Evolutionary conservation across 164 flowering plant species (phyloP).

Genomic region (Santalum album): DNA sequence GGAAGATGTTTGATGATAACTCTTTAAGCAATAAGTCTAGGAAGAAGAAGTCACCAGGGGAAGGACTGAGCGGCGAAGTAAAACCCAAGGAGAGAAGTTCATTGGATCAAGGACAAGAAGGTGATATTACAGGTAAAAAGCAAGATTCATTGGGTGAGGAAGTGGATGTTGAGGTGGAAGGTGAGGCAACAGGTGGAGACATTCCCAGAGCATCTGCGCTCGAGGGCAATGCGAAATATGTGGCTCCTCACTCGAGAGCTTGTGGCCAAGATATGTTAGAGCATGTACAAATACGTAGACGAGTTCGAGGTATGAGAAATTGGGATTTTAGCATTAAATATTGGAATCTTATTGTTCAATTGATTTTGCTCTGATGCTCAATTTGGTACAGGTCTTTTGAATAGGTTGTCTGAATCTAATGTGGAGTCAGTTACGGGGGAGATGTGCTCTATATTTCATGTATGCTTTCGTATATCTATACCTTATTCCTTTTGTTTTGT

Average conservation of each 20-base stretch:
- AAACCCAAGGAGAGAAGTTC: conserved; percentile 22
- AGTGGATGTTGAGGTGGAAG: background rate
- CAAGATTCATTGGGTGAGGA: background rate
- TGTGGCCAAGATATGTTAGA: conserved; percentile 39
- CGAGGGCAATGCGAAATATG: conserved; percentile 33
- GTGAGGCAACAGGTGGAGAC: conserved; percentile 9
- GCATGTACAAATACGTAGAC: conserved; percentile 51
- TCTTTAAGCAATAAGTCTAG: conserved; percentile 21
- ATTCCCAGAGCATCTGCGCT: conserved; percentile 11
- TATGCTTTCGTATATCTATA: conserved; percentile 12
- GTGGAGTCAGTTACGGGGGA: conserved; percentile 75
- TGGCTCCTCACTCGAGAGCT: conserved; percentile 74
- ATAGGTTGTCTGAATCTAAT: conserved; percentile 81
- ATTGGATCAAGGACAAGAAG: conserved; percentile 16
- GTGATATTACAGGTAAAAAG: conserved; percentile 2
- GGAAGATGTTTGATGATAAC: conserved; percentile 5
- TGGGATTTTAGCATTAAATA: background rate
- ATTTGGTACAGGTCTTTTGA: conserved; percentile 65
- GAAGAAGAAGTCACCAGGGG: conserved; percentile 10
- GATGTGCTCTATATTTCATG: conserved; percentile 47
- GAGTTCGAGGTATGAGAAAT: conserved; percentile 48
- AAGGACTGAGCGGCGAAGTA: conserved; percentile 9
- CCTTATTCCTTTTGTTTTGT: background rate
- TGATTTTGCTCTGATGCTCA: background rate
- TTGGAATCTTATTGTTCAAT: background rate